phyloP scores from a whole-genome alignment of 2,329 filamentous ascomycete species.

The Ilyonectria destructans region DNA sequence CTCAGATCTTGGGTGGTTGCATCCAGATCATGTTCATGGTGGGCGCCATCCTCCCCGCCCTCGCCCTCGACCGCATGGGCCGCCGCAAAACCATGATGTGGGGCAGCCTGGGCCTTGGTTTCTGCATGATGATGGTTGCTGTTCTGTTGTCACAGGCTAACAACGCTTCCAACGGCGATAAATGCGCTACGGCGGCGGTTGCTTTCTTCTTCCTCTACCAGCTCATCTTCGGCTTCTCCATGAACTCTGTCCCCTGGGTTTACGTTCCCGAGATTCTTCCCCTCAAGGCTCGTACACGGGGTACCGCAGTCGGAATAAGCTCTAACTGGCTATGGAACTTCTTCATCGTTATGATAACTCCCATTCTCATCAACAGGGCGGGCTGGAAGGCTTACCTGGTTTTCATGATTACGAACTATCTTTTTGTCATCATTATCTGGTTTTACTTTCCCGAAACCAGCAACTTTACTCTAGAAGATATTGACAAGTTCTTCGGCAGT shows the following conservation, averaged over 20 bases:
- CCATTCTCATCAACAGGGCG: constrained; percentile 62
- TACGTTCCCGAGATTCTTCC: constrained; percentile 39
- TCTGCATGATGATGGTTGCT: constrained; percentile 46
- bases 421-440: constrained; percentile 59
- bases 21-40: constrained; percentile 59
- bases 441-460: constrained; percentile 69
- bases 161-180: constrained; percentile 29
- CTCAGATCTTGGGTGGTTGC: constrained; percentile 55
- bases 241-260: constrained; percentile 39
- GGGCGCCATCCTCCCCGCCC: constrained; percentile 54
- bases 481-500: constrained; percentile 56
- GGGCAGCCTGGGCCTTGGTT: constrained; percentile 51
- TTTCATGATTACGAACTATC: constrained; percentile 65
- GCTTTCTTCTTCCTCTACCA: constrained; percentile 39
- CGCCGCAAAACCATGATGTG: constrained; percentile 62
- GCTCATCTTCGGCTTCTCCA: constrained; percentile 36
- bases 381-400: constrained; percentile 68
- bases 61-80: constrained; percentile 57
- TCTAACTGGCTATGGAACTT: constrained; percentile 59
- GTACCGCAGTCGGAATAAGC: constrained; percentile 33
- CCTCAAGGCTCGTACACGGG: constrained; percentile 34
- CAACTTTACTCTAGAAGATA: constrained; percentile 65
- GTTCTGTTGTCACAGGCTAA: constrained; percentile 38
- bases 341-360: constrained; percentile 67
- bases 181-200: constrained; percentile 34